Evolutionary conservation across 495 filamentous ascomycete species (phyloP), one percentile per base, ranked within the genome.

Genomic region (Stereocaulon alpinum): DNA sequence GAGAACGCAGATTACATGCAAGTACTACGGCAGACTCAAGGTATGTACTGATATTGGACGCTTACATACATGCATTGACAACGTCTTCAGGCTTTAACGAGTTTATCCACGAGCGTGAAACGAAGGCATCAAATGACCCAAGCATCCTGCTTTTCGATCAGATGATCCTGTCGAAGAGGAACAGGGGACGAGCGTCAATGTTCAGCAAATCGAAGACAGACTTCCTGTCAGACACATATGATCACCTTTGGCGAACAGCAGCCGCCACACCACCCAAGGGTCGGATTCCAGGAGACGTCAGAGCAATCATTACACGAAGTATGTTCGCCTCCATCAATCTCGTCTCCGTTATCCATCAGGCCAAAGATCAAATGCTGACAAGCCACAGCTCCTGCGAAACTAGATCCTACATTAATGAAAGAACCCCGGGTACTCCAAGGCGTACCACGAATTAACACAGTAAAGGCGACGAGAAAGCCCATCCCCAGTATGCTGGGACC

Each of bases 31-130:
- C 87, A 98, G 63, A 98, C 92, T 5, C 93, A 98, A 83, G 86
- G 88, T 91, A 76, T 68, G 78, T 63, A 34, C n/a, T 24, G 2
- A 30, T 41, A 14, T n/a, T 48, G 37, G 17, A 41, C 7, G 29
- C 20, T 3, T 14, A 40, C 20, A 17, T 45, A 7, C 14, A 44
- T 15, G 56, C 64, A 42, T 63, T 68, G 52, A 67, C 51, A 40
- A n/a, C 40, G 41, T 22, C 18, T 6, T 20, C 51, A 92, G 91
- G 79, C 17, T 96, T 98, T 72, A 95, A 95, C 68, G 90, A 96
- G 71, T 98, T 97, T 68, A 92, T 96, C 66, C 89, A 94, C 68
- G 89, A 95, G 52, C 84, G 93, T 37, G 93, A 98, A 69, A 77
- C 77, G 17, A 79, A 78, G 40, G 70, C 79, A 12, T 70, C 80